Evolutionary conservation across 768 basidiomycete genomes (phyloP).

Genomic region (Mycena indigotica): DNA sequence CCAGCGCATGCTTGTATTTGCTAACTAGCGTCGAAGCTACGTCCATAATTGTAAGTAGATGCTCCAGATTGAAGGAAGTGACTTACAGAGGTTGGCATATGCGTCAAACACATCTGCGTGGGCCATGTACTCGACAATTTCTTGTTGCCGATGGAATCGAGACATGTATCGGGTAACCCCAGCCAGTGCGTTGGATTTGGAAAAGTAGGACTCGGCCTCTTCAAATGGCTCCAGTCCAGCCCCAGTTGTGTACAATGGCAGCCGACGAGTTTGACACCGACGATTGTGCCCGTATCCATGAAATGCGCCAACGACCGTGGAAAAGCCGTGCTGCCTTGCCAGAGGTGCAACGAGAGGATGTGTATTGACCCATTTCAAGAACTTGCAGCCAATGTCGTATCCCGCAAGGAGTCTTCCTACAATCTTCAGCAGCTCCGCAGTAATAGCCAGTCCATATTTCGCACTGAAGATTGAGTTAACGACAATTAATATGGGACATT

Average conservation of each 20-base stretch:
- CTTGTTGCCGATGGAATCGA: conserved; percentile 12
- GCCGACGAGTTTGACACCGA: not conserved
- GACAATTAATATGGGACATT: not conserved
- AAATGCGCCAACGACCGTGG: conserved; percentile 5
- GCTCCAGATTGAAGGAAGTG: not conserved
- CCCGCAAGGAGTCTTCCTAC: not conserved
- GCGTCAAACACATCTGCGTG: conserved; percentile 5
- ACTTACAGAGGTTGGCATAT: conserved; percentile 9
- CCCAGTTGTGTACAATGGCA: not conserved
- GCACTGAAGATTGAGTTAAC: not conserved
- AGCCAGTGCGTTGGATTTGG: conserved; percentile 16
- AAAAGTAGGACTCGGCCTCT: conserved; percentile 9
- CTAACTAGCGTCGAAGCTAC: not conserved
- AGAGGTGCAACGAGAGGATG: conserved; percentile 1
- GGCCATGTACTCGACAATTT: not conserved
- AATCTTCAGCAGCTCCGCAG: not conserved
- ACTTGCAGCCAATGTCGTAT: conserved; percentile 20
- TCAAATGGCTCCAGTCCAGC: conserved; percentile 18
- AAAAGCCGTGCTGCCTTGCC: not conserved
- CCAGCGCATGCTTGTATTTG: not conserved
- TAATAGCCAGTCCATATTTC: conserved; percentile 13
- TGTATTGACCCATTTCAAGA: conserved; percentile 3
- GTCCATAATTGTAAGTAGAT: not conserved
- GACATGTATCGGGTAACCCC: conserved; percentile 6
- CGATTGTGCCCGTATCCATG: conserved; percentile 6